These are phyloP conservation scores for Trypanosoma cruzi DNA, from an alignment of 208 protist species.

Conservation along the genomic window DNA sequence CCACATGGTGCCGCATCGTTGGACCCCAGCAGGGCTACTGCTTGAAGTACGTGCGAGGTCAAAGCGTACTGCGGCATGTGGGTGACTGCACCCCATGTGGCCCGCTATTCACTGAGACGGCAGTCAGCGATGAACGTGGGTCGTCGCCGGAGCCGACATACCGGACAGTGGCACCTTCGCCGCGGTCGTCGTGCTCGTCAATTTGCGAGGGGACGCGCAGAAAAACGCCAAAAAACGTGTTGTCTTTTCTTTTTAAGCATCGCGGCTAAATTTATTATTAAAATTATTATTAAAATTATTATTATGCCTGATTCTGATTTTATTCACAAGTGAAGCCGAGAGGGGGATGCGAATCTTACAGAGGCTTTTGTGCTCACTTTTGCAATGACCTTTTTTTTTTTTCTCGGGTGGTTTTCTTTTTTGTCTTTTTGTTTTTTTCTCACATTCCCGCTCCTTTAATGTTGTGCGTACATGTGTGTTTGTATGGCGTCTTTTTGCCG, in stretches of 20 bases:
- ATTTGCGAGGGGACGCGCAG: constrained; percentile 3
- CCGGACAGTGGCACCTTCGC: not conserved
- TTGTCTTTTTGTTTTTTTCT: not conserved
- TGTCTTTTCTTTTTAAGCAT: constrained; percentile 7
- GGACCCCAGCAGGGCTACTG: constrained; percentile 22
- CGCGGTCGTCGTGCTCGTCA: not conserved
- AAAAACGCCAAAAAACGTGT: not conserved
- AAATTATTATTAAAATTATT: too few species aligned
- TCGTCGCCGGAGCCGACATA: not conserved
- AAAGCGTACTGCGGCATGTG: constrained; percentile 17
- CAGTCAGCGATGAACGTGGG: not conserved
- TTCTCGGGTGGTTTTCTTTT: constrained; percentile 21
- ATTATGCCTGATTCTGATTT: constrained; percentile 5
- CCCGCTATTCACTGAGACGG: not conserved
- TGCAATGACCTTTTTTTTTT: constrained; percentile 14
- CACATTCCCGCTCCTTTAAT: not conserved
- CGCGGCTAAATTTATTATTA: constrained; percentile 1
- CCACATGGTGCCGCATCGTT: constrained; percentile 16
- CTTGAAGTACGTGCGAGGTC: constrained; percentile 14
- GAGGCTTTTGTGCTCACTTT: not conserved
- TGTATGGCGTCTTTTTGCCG: too few species aligned
- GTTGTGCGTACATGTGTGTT: too few species aligned
- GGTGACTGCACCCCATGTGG: constrained; percentile 15
- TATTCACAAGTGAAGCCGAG: not conserved
- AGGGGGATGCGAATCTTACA: not conserved